Base-by-base conservation (phyloP, 2,329 filamentous ascomycete genomes). In the Microdochium trichocladiopsis region DNA sequence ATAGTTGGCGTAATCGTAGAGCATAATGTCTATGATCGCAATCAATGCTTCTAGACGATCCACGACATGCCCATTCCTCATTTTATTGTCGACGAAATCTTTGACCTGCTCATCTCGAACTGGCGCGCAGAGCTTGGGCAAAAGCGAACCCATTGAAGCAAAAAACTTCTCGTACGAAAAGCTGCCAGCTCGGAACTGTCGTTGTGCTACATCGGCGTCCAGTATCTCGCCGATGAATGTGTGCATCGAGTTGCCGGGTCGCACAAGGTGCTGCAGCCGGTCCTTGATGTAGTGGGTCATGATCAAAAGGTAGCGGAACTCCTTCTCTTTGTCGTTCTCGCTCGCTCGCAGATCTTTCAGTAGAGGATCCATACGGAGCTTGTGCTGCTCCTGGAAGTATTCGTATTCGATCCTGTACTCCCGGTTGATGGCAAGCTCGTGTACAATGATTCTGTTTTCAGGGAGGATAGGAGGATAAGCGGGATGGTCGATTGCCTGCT, bases 91-190 rank as follows among this genome's bases (percentile, higher is more conserved):
- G 2, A 84, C 74, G 21, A 93, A 69, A 2, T 79, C 76, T 63
- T 87, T 86, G 53, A 90, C 86, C 63, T 90, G 84, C 3, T 81
- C 82, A 61, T 94, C 89, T n/a, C 89, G 78, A 63, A 89, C 84
- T 0, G 89, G 89, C 0, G 89, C 89, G 60, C 89, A 93, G 14
- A 94, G 79, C 63, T 88, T 88, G 5, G 88, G 88, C 49, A 94
- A 73, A 48, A 94, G 77, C 2, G 81, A 80, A 1, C 82, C 83
- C 77, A 93, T 89, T 56, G 89, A 87, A 2, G 77, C 72, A 63
- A 93, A 93, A 69, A 93, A 92, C 53, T 83, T 86, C 58, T 88
- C 84, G 58, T 92, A 92, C 0, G 88, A 92, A 65, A 93, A 93
- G 49, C 81, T 82, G 14, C 88, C 88, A 51, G 83, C 77, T 10